These are phyloP conservation scores for Aspergillus intermedius DNA, from an alignment of 2,329 filamentous ascomycete species.

Conservation along the genomic window DNA sequence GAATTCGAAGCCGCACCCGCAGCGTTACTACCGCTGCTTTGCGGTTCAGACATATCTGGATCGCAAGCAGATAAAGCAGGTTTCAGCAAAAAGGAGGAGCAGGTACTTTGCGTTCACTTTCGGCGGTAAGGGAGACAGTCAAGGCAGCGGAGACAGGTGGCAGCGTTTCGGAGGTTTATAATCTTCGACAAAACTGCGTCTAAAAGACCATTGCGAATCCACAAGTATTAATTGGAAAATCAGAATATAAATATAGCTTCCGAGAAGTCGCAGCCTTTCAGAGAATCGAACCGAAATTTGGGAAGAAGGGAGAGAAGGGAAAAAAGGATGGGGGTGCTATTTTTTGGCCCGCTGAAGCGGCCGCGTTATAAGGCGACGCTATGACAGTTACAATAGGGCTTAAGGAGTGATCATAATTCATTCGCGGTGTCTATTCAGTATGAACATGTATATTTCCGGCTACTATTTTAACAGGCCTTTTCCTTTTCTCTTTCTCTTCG, in stretches of 20 bases:
- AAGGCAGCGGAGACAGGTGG: neutral
- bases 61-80: neutral
- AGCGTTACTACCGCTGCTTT: conserved; percentile 15
- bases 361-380: neutral
- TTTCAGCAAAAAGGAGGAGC: neutral
- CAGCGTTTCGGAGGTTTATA: conserved; percentile 7
- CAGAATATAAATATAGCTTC: neutral
- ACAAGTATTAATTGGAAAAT: neutral
- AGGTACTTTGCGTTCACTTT: neutral
- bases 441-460: neutral
- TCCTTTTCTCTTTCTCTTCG: neutral
- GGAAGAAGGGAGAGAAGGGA: neutral
- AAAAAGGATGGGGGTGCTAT: conserved; percentile 1
- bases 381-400: neutral
- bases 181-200: conserved; percentile 2
- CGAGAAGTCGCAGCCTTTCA: neutral
- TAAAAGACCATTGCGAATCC: conserved; percentile 13
- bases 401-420: neutral
- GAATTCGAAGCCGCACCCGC: conserved; percentile 18
- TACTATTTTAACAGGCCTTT: neutral
- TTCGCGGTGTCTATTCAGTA: neutral
- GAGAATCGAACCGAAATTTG: neutral
- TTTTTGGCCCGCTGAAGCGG: neutral
- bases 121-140: conserved; percentile 1
- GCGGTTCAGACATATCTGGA: conserved; percentile 21